Conservation (phyloP, 202 grass and related monocot species). For the Panicum hallii region DNA sequence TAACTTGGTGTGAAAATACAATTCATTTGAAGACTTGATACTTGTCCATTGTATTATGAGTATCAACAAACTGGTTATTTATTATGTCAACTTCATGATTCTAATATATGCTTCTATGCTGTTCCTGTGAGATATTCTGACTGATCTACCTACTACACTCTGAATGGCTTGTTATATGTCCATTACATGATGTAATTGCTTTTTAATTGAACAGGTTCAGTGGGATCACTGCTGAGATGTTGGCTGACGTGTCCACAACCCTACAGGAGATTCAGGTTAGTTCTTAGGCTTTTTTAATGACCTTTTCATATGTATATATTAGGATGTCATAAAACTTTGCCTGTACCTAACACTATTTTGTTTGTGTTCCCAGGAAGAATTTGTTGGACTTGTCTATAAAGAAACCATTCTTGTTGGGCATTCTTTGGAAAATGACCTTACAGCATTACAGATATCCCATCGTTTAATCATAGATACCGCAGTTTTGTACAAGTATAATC, state of each 20-base stretch:
- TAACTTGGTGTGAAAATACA: conserved; percentile 22
- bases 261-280: conserved; percentile 90
- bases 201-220: conserved; percentile 68
- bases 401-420: conserved; percentile 97
- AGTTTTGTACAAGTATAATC: conserved; percentile 72
- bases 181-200: conserved; percentile 34
- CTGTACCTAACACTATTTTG: conserved; percentile 2
- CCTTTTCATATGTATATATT: conserved; percentile 17
- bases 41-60: conserved; percentile 24
- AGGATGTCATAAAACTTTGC: conserved; percentile 27
- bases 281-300: conserved; percentile 17
- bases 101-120: conserved; percentile 36
- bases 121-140: conserved; percentile 28
- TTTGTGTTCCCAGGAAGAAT: conserved; percentile 71
- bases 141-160: conserved; percentile 12
- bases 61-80: conserved; percentile 8
- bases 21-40: conserved; percentile 4
- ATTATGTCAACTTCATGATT: conserved; percentile 19
- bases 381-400: conserved; percentile 73
- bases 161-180: conserved; percentile 18
- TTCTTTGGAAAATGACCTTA: conserved; percentile 95
- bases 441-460: conserved; percentile 80
- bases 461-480: conserved; percentile 90
- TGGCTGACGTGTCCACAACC: conserved; percentile 82
- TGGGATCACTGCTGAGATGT: conserved; percentile 90